Conservation (phyloP, 306 rosid species). For the Cucumis cinereus region DNA sequence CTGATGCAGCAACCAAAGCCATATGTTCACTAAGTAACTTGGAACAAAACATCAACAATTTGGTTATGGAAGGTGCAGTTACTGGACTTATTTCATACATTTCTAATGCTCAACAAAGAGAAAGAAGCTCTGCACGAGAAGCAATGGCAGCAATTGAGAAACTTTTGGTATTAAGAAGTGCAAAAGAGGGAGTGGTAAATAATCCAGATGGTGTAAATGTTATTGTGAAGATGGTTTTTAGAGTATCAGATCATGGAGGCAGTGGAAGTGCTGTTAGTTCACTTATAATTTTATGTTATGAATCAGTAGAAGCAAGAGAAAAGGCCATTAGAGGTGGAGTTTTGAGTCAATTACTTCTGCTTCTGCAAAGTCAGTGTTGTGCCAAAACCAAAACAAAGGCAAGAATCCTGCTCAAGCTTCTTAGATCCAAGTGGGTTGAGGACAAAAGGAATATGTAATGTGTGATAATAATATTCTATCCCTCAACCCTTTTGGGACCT, state of each 20-base stretch:
- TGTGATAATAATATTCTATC: background rate
- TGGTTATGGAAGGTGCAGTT: constrained; percentile 42
- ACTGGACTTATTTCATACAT: constrained; percentile 44
- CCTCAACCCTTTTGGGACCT: background rate
- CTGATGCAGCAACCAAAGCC: constrained; percentile 49
- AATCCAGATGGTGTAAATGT: constrained; percentile 28
- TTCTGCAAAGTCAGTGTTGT: constrained; percentile 65
- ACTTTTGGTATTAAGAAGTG: constrained; percentile 38
- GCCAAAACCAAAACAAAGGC: constrained; percentile 53
- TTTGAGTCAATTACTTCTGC: constrained; percentile 52
- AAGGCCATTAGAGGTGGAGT: constrained; percentile 53
- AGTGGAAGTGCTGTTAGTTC: constrained; percentile 58
- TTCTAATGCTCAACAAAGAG: constrained; percentile 23
- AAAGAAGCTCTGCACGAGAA: constrained; percentile 21
- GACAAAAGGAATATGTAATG: constrained; percentile 22
- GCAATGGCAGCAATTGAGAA: constrained; percentile 46
- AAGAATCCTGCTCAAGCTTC: constrained; percentile 61
- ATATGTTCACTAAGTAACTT: constrained; percentile 33
- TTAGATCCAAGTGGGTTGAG: constrained; percentile 51
- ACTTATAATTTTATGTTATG: constrained; percentile 36
- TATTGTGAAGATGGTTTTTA: constrained; percentile 54
- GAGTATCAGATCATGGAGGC: constrained; percentile 51
- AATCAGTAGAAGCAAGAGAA: constrained; percentile 39
- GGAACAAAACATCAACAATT: constrained; percentile 27
- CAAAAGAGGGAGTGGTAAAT: constrained; percentile 33